A percentile compares a stretch with the other conserved stretches of the same genome.
These are phyloP conservation scores for Ophiostoma fasciatum DNA, from an alignment of 2,329 filamentous ascomycete species.

Conservation along the genomic window DNA sequence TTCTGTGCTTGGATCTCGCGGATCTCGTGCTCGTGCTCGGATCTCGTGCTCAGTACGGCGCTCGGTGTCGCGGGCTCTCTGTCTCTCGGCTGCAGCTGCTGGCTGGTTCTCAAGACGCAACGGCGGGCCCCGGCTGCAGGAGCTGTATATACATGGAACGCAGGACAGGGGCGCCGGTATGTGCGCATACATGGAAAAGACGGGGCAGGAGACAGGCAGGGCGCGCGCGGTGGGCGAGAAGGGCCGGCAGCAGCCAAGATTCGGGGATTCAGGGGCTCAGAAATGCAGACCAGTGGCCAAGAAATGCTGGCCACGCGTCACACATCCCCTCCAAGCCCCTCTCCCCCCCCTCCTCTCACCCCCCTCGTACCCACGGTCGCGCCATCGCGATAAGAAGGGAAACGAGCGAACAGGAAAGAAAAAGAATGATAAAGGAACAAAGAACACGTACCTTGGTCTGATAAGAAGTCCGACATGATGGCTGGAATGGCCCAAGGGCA, in stretches of 20 bases:
- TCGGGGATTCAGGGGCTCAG: no score
- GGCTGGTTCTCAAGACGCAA: neutral
- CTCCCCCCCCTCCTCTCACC: neutral
- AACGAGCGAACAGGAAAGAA: no score
- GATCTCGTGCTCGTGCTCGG: no score
- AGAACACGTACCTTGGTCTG: constrained; percentile 9
- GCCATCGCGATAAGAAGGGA: no score
- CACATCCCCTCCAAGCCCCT: neutral
- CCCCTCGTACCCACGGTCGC: no score
- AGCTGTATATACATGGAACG: neutral
- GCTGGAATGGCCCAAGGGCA: neutral
- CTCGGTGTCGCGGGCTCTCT: neutral
- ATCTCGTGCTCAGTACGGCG: no score
- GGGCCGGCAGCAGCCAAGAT: neutral
- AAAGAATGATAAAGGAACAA: no score
- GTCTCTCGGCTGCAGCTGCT: neutral
- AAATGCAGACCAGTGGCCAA: constrained; percentile 3
- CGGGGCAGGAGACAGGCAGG: no score
- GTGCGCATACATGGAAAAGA: no score
- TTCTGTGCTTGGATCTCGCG: no score
- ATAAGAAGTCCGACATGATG: constrained; percentile 10
- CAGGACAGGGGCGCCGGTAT: no score
- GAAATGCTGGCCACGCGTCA: constrained; percentile 5
- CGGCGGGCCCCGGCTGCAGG: neutral
- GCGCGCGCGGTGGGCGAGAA: no score